Evolutionary conservation across 2,329 filamentous ascomycete species (phyloP), one percentile per base, ranked within the genome.

Genomic region (Diaporthe velutina): DNA sequence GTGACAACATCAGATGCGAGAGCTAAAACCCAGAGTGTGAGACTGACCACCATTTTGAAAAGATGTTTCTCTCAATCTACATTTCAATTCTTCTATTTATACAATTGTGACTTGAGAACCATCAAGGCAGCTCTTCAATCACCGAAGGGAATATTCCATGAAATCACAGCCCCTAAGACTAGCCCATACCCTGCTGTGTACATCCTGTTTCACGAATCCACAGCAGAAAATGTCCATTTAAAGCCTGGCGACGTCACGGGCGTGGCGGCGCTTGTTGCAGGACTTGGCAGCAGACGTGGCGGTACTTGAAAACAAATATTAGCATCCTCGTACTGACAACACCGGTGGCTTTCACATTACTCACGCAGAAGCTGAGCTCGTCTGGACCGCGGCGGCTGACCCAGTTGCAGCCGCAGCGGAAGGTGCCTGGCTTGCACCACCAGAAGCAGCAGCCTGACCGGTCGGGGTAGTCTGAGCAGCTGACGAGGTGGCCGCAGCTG

Each of bases 201-300:
- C n/a, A n/a, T n/a, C 30, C 8, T 5, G 7, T 67, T 67, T 12
- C n/a, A 28, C 19, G 28, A 40, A 2, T n/a, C n/a, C n/a, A n/a
- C n/a, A n/a, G n/a, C n/a, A n/a, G n/a, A n/a, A n/a, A n/a, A n/a
- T n/a, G n/a, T n/a, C 7, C 9, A 8, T 10, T 22, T 28, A 48
- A 13, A 17, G 22, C 52, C 48, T 57, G 22, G 67, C 12, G 55
- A 64, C 50, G 33, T 74, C 54, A 45, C 73, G 72, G 45, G 67
- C 60, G 40, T 72, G 67, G 25, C 68, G 73, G 25, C 61, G 67
- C 68, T 70, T 68, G 70, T 66, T 74, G 73, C 70, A 72, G 30
- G 70, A 45, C 57, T 67, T 38, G 75, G 57, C 71, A 12, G 55
- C 54, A 58, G 52, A 57, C 4, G 71, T 70, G 52, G 45, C 45